A percentile compares a stretch with the other conserved stretches of the same genome.
Evolutionary conservation across 345 rosid genomes (phyloP).

Genomic region (Brassica cretica): DNA sequence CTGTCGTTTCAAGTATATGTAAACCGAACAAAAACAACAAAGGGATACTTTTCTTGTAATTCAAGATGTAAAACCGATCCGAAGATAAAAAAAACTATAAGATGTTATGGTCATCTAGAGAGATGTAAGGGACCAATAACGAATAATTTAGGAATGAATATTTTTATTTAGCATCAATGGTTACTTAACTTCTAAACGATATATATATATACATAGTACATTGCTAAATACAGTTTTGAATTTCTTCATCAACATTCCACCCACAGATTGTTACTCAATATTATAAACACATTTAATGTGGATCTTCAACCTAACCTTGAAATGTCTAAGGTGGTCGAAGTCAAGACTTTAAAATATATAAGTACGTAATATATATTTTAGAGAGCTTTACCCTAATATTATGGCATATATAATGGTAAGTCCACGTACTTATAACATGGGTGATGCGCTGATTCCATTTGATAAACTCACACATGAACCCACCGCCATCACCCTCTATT

Average conservation of each 20-base stretch:
- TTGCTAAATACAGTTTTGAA: neutral
- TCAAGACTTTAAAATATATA: constrained; percentile 15
- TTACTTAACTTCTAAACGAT: too few species aligned
- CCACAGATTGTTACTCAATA: constrained; percentile 8
- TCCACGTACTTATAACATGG: constrained; percentile 58
- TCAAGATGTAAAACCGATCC: neutral
- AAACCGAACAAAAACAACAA: neutral
- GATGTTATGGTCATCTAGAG: neutral
- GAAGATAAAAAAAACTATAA: neutral
- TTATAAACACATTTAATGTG: neutral
- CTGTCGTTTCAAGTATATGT: neutral
- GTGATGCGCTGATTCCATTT: constrained; percentile 36
- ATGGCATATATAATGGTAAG: constrained; percentile 51
- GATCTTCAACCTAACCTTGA: constrained; percentile 7
- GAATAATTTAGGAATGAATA: too few species aligned
- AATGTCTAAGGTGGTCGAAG: constrained; percentile 9
- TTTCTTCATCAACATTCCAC: constrained; percentile 7
- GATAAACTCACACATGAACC: constrained; percentile 42
- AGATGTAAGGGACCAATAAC: neutral
- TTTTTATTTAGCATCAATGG: too few species aligned
- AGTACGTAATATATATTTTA: constrained; percentile 2
- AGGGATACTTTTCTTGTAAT: neutral
- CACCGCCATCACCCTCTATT: constrained; percentile 58
- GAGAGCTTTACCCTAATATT: constrained; percentile 24
- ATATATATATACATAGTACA: neutral